Conservation (phyloP, 2,329 filamentous ascomycete species). For the Aureobasidium leucospermi region DNA sequence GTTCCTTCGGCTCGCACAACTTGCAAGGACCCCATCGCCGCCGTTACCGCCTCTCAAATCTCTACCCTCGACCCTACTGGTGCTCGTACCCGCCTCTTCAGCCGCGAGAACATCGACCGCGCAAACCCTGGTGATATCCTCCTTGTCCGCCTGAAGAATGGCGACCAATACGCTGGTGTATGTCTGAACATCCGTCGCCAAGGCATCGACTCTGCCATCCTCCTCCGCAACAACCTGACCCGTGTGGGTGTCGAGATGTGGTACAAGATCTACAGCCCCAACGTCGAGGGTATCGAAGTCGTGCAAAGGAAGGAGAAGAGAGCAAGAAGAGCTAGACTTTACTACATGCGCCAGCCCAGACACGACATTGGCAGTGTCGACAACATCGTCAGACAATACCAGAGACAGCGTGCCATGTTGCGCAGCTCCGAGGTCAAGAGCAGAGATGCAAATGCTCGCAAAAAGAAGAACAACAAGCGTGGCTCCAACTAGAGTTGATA, state of each 20-base stretch:
- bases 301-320: slow-evolving; percentile 80
- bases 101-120: slow-evolving; percentile 65
- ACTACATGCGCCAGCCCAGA: slow-evolving; percentile 81
- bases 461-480: slow-evolving; percentile 28
- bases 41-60: slow-evolving; percentile 63
- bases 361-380: slow-evolving; percentile 86
- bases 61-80: slow-evolving; percentile 74
- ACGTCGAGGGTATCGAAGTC: slow-evolving; percentile 85
- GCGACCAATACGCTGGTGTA: slow-evolving; percentile 85
- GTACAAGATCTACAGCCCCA: slow-evolving; percentile 90
- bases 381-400: slow-evolving; percentile 63
- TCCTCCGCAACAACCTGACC: slow-evolving; percentile 79
- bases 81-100: slow-evolving; percentile 74
- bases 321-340: slow-evolving; percentile 78
- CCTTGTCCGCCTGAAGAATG: slow-evolving; percentile 75
- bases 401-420: slow-evolving; percentile 40
- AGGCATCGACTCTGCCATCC: slow-evolving; percentile 75
- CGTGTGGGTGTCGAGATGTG: slow-evolving; percentile 92
- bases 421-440: slow-evolving; percentile 22
- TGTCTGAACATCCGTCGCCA: slow-evolving; percentile 76
- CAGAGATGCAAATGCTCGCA: slow-evolving; percentile 23
- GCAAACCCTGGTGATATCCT: slow-evolving; percentile 84
- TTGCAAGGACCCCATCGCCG: slow-evolving; percentile 60
- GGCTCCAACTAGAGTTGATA: slow-evolving; percentile 18
- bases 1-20: slow-evolving; percentile 48